Base-by-base conservation (phyloP, 257 asterid species). In the Penstemon eatonii region DNA sequence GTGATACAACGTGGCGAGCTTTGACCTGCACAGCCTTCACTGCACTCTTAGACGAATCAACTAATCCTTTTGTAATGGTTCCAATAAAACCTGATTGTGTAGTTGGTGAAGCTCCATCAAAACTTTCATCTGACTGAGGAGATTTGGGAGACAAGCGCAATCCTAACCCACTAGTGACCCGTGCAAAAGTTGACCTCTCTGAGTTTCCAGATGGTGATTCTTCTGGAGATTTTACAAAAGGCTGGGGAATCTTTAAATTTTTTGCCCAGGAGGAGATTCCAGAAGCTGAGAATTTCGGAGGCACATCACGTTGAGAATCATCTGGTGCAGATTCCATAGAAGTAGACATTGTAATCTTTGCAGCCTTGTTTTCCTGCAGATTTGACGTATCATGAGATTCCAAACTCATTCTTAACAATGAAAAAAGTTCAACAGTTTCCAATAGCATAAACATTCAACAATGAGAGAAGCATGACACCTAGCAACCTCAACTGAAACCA, bases 1-100 rank as follows among this genome's bases (percentile, higher is more conserved):
- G 99, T 67, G 99, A 94, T 40, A 94, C 99, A 75, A 63, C 99
- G 76, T 94, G 99, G 40, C 99, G 96, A 67, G 99, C 99, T 82
- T 89, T 94, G 65, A 91, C 98, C 80, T 86, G 92, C 59, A 94
- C 99, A 63, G 96, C 99, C 75, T 89, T 94, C 80, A 89, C 97
- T 18, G 99, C 99, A 49, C 79, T 91, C 76, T 87, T 94, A 15
- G 99, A 94, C 56, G 98, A 71, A 79, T 94, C 99, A 65, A 94
- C 95, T 52, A 91, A 63, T 73, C 99, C 99, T 83, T 86, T 94
- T 5, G 95, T 89, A 74, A 94, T 81, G 70, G 96, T 84, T 66
- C 95, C 99, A 66, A 94, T 58, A 55, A 94, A 82, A 49, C 96
- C 86, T 38, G 96, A 66, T 61, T 84, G 84, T 55, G 91, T n/a